Percentiles rank a stretch among this genome's conserved stretches.
Conservation (phyloP, 2,329 filamentous ascomycete species). For the Pleoardoris graminearum region DNA sequence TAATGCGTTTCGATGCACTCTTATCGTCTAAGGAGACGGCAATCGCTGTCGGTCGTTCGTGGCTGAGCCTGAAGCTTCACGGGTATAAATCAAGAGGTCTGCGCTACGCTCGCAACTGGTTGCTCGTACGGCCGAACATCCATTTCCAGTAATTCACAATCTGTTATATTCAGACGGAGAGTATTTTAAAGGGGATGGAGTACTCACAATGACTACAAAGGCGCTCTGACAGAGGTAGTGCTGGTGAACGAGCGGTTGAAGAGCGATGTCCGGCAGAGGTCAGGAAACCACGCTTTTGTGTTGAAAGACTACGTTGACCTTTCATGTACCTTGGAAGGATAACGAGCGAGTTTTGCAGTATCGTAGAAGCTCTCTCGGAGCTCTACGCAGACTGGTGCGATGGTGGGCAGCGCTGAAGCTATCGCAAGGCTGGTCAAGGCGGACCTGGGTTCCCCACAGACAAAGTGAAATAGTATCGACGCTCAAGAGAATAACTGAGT, state of each 20-base stretch:
- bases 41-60: background rate
- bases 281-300: no score
- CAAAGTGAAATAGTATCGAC: background rate
- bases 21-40: background rate
- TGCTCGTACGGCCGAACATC: no score
- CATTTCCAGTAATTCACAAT: background rate
- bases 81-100: background rate
- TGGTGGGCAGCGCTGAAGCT: background rate
- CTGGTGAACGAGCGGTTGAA: no score
- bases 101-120: background rate
- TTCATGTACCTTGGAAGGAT: background rate
- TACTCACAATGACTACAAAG: background rate
- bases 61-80: background rate
- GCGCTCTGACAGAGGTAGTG: background rate
- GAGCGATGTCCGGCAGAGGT: no score
- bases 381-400: background rate
- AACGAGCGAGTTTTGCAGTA: background rate
- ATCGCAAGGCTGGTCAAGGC: background rate
- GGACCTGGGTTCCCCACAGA: no score
- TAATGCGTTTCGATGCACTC: no score
- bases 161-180: background rate
- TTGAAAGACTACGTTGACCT: no score
- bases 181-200: background rate
- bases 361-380: slow-evolving; percentile 6
- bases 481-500: slow-evolving; percentile 8